phyloP scores from a whole-genome alignment of 2,329 filamentous ascomycete genomes.

The Phialophora tarda region DNA sequence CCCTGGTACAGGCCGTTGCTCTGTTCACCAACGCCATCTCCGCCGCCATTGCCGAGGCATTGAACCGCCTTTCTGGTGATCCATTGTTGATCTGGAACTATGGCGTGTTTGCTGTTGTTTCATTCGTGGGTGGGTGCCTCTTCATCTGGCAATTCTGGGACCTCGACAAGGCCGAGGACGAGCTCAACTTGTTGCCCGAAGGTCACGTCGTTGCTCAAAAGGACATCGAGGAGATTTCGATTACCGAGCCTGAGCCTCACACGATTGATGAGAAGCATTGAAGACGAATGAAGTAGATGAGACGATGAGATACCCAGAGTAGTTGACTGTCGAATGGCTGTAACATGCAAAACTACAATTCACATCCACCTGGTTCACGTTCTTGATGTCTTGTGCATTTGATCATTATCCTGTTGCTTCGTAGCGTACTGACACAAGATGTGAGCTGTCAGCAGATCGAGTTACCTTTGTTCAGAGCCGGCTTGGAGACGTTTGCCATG shows the following conservation, averaged over 20 bases:
- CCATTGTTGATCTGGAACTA: slow-evolving; percentile 77
- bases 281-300: background rate
- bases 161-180: slow-evolving; percentile 70
- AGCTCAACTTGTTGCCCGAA: slow-evolving; percentile 58
- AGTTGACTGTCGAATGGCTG: background rate
- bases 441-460: background rate
- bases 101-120: slow-evolving; percentile 64
- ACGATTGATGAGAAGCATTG: slow-evolving; percentile 20
- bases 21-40: slow-evolving; percentile 74
- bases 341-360: background rate
- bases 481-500: background rate
- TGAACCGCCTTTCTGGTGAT: slow-evolving; percentile 66
- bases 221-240: slow-evolving; percentile 20
- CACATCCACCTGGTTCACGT: background rate
- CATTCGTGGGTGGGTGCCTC: slow-evolving; percentile 64
- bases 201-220: slow-evolving; percentile 31
- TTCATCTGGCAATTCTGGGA: slow-evolving; percentile 73
- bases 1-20: slow-evolving; percentile 70
- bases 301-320: background rate
- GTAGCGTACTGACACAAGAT: background rate
- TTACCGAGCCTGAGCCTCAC: slow-evolving; percentile 12
- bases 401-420: background rate
- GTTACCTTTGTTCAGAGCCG: background rate
- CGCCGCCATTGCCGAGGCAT: slow-evolving; percentile 72
- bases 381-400: background rate